Conservation (phyloP, 2,329 filamentous ascomycete species). For the Colletotrichum tofieldiae region DNA sequence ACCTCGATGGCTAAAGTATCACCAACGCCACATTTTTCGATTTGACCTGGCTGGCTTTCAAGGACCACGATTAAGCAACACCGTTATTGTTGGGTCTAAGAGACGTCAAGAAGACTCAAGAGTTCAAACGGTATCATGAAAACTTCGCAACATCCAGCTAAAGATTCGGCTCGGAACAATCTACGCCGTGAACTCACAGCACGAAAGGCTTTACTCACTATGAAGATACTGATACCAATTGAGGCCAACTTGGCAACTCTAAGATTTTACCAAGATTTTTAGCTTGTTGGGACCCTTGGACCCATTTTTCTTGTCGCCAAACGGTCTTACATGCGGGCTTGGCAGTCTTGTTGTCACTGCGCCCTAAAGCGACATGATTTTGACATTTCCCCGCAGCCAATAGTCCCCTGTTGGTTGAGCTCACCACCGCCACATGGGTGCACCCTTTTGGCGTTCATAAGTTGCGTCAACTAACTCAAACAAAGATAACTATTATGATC, state of each 20-base stretch:
- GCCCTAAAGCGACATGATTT: constrained; percentile 6
- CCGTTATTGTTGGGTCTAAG: no score
- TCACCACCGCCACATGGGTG: neutral
- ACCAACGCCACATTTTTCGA: no score
- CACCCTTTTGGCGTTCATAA: neutral
- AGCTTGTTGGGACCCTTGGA: neutral
- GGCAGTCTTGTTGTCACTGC: neutral
- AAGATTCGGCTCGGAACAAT: no score
- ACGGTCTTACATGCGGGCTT: neutral
- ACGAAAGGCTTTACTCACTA: no score
- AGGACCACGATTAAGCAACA: no score
- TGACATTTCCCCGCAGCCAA: neutral
- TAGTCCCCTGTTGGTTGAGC: neutral
- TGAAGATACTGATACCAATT: no score
- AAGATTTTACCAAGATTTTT: neutral
- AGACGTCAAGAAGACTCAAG: neutral
- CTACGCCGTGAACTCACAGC: no score
- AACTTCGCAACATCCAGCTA: no score
- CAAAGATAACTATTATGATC: no score
- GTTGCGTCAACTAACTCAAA: neutral
- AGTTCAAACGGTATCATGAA: neutral
- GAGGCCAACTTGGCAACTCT: neutral
- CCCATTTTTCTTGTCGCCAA: no score
- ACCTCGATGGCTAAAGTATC: no score
- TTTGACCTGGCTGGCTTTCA: no score